These are phyloP conservation scores for Penicillium sp. DNA, from an alignment of 2,329 filamentous ascomycete genomes.

Conservation along the genomic window DNA sequence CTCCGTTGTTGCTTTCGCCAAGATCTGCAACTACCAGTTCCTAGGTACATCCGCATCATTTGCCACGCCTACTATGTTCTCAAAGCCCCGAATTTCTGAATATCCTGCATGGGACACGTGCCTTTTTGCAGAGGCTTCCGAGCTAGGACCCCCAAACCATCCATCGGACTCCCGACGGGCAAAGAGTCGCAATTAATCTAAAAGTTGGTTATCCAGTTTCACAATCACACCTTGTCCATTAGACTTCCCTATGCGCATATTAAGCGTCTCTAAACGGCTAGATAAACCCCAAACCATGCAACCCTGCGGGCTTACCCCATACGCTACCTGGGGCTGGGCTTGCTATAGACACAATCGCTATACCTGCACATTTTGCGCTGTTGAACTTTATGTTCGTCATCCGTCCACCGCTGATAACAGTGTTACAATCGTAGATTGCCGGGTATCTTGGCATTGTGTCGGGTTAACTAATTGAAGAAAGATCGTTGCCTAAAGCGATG, in stretches of 20 bases:
- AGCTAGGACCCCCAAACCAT: not conserved
- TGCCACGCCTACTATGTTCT: not conserved
- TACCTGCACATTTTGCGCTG: constrained; percentile 4
- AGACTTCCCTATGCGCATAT: not conserved
- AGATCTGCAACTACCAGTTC: not conserved
- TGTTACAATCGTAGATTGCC: constrained; percentile 9
- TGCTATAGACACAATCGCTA: constrained; percentile 5
- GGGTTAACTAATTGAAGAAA: constrained; percentile 3
- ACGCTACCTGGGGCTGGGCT: not conserved
- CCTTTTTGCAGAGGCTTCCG: not conserved
- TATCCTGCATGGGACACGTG: not conserved
- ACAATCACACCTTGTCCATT: not conserved
- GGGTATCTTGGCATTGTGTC: constrained; percentile 9
- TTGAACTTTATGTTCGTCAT: not conserved
- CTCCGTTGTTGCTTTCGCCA: not conserved
- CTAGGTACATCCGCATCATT: not conserved
- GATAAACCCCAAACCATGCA: not conserved
- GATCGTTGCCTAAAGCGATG: constrained; percentile 9
- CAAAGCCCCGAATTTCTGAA: not conserved
- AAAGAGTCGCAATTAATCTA: constrained; percentile 3
- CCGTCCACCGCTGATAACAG: not conserved
- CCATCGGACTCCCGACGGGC: constrained; percentile 11
- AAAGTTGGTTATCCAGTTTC: not conserved
- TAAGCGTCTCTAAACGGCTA: not conserved
- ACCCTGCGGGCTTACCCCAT: not conserved